Base-by-base conservation (phyloP, 2,329 filamentous ascomycete species). In the Monosporascus sp. region DNA sequence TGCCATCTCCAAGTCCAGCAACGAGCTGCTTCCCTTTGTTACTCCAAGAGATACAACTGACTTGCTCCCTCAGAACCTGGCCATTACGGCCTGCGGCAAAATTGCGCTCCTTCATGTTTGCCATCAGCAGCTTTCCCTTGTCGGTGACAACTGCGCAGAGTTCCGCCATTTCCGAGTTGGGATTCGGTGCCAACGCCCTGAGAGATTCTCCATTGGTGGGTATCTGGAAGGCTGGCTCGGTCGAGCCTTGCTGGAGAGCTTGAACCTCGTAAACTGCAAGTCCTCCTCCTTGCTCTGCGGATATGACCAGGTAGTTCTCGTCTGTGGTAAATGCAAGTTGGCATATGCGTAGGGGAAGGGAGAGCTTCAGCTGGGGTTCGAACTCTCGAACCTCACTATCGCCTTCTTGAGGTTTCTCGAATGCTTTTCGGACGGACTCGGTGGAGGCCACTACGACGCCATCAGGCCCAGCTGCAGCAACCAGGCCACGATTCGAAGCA, bases 301-400 rank as follows among this genome's bases (percentile, higher is more conserved):
- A 90, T 25, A 97, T 76, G 37, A 96, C 81, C 55, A 99, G 75
- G 61, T 88, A 90, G 61, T 83, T 84, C 67, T 97, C 95, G 63
- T 95, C 89, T n/a, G 89, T 82, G 1, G 90, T 93, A 68, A 99
- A 99, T 17, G 87, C 85, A 20, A 99, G 78, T 68, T 99, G 94
- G 11, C 90, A 95, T 51, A 96, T 81, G 61, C 88, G 85, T 64
- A 84, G 80, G 9, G 88, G 82, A 63, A 95, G 79, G 2, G 84
- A 76, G 6, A 97, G 80, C 54, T 79, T 87, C 49, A 89, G 75
- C 67, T 93, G 84, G 3, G 92, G 88, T 55, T 83, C 75, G 63
- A 95, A 95, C 14, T 78, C 66, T 57, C 87, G 84, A 51, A 87
- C 74, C 57, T 92, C 84, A 55, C 78, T 79, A 56, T 86, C 84